Evolutionary conservation across 495 filamentous ascomycete genomes (phyloP).

Genomic region (Cercophora sp.): DNA sequence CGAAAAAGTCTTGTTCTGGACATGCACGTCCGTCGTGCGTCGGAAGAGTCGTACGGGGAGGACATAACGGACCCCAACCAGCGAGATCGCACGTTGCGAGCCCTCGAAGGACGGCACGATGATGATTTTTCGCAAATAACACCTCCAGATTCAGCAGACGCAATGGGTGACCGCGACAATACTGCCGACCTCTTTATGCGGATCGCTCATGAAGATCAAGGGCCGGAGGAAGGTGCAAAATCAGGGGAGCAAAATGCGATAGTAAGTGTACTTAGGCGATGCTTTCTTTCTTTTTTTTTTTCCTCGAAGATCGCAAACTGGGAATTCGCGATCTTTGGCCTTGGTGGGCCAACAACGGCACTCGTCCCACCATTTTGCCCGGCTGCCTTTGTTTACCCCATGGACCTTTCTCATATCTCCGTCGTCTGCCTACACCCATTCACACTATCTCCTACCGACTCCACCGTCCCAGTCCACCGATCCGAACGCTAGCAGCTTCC

Average conservation of each 20-base stretch:
- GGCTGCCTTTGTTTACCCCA: not conserved
- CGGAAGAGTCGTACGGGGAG: constrained; percentile 34
- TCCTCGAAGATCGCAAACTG: too few species aligned
- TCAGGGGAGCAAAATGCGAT: constrained; percentile 34
- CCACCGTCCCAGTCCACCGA: not conserved
- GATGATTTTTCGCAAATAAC: constrained; percentile 38
- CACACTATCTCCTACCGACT: not conserved
- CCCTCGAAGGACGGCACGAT: constrained; percentile 42
- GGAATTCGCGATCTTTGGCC: too few species aligned
- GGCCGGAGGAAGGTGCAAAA: constrained; percentile 31
- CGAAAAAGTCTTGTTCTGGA: constrained; percentile 47
- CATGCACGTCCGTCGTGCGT: constrained; percentile 36
- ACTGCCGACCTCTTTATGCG: constrained; percentile 52
- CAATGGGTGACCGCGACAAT: constrained; percentile 39
- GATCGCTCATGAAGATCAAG: constrained; percentile 47
- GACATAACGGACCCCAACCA: constrained; percentile 38
- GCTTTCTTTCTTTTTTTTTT: not conserved
- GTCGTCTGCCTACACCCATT: too few species aligned
- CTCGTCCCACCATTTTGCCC: not conserved
- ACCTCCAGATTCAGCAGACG: constrained; percentile 38
- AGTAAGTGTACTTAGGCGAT: constrained; percentile 31
- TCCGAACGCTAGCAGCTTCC: not conserved
- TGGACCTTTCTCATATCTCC: not conserved
- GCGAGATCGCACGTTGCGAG: constrained; percentile 46
- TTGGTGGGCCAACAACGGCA: too few species aligned